Evolutionary conservation across 305 asterid species (phyloP).

Genomic region (Nicotiana rustica): DNA sequence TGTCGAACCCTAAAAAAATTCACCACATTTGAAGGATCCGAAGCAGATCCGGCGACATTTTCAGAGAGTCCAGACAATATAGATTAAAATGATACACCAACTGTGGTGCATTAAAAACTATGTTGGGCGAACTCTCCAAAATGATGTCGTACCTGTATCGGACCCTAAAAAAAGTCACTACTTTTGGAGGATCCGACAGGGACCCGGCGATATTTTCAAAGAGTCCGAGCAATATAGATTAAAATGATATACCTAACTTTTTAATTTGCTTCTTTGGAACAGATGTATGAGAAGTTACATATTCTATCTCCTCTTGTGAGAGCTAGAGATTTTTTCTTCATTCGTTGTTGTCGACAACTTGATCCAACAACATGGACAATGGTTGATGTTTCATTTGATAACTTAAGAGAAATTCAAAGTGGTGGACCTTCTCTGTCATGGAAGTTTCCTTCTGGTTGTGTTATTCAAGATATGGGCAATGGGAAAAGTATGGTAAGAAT

Average conservation of each 20-base stretch:
- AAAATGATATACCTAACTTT: no score
- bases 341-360: conserved; percentile 65
- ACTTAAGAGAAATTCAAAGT: conserved; percentile 50
- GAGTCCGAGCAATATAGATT: neutral
- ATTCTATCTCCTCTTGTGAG: conserved; percentile 76
- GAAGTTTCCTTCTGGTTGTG: conserved; percentile 83
- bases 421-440: conserved; percentile 52
- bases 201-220: neutral
- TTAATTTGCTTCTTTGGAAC: neutral
- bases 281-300: conserved; percentile 76
- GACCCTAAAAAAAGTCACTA: no score
- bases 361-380: conserved; percentile 61
- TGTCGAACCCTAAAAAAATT: no score
- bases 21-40: no score
- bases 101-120: no score
- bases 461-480: conserved; percentile 61
- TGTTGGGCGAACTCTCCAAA: no score
- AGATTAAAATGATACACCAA: no score
- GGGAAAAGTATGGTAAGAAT: conserved; percentile 63
- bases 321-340: conserved; percentile 67
- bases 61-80: neutral
- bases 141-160: no score
- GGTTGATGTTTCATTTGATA: conserved; percentile 65
- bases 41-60: no score
- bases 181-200: no score